Evolutionary conservation across 2,329 filamentous ascomycete genomes (phyloP), one percentile per base, ranked within the genome.

Genomic region (Monilinia polystroma): DNA sequence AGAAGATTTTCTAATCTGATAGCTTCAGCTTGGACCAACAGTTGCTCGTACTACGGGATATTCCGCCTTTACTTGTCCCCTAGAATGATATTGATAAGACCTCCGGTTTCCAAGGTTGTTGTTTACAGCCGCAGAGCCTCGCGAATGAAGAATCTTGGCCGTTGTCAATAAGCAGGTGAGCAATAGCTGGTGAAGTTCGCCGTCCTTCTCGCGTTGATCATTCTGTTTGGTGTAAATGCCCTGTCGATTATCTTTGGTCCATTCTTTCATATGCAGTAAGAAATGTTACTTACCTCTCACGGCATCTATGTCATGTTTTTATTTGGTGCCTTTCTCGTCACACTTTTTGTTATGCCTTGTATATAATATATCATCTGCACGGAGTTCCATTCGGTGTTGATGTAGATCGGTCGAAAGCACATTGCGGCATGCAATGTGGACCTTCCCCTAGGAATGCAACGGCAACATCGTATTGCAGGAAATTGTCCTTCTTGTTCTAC

Each of bases 231-330:
- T 58, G 29, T 43, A 14, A 59, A 43, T 43, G 26, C 64, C 64
- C 41, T 59, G 45, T 43, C 32, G n/a, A 10, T 52, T 43, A 38
- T 43, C 29, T 41, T 53, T 18, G 47, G 29, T 62, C 64, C 55
- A 47, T 56, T 62, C 54, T 54, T 66, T 18, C 20, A 43, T 49
- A 64, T 66, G 56, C 64, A 66, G 56, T 66, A 45, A 66, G 55
- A 66, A 66, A 66, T 66, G 32, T 52, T 59, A 65, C 53, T 58
- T 58, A 26, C 63, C 63, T 66, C 51, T 60, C 64, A 66, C 64
- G 60, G 18, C 55, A 66, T 60, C 12, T 35, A 66, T 60, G 55
- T 47, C 64, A 66, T 54, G 64, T 54, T 65, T 60, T 57, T 51
- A 29, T n/a, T 16, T 57, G 43, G 53, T 66, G 45, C 20, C 20